Conservation (phyloP, 257 asterid genomes). For the Solanum bulbocastanum region DNA sequence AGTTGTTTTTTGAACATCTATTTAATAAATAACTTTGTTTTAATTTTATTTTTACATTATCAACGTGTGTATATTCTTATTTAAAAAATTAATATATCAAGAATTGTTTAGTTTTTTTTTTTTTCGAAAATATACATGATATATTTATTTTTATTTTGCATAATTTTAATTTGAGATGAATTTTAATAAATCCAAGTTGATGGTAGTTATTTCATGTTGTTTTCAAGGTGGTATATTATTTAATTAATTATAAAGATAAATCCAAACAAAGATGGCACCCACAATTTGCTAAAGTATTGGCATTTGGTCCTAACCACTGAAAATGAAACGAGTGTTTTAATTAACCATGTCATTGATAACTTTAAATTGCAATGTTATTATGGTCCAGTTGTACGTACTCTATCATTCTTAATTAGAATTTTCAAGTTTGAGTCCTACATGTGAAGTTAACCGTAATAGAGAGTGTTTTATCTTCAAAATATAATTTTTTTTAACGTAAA, state of each 20-base stretch:
- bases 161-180: background rate
- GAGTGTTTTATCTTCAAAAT: background rate
- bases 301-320: background rate
- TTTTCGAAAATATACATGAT: background rate
- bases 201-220: background rate
- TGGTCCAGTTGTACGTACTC: no score
- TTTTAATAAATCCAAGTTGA: background rate
- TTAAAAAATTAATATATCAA: background rate
- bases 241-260: background rate
- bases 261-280: background rate
- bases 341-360: background rate
- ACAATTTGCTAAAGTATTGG: background rate
- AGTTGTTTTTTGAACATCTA: background rate
- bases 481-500: background rate
- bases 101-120: background rate
- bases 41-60: background rate
- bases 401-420: no score
- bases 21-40: background rate
- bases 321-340: background rate
- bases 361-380: background rate
- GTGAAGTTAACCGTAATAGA: background rate
- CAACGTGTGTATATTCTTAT: background rate
- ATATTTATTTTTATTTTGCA: background rate
- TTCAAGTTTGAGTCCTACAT: rapidly evolving
- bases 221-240: background rate